These are phyloP conservation scores for Flaveria brownii DNA, from an alignment of 129 eudicot genomes.

Conservation along the genomic window DNA sequence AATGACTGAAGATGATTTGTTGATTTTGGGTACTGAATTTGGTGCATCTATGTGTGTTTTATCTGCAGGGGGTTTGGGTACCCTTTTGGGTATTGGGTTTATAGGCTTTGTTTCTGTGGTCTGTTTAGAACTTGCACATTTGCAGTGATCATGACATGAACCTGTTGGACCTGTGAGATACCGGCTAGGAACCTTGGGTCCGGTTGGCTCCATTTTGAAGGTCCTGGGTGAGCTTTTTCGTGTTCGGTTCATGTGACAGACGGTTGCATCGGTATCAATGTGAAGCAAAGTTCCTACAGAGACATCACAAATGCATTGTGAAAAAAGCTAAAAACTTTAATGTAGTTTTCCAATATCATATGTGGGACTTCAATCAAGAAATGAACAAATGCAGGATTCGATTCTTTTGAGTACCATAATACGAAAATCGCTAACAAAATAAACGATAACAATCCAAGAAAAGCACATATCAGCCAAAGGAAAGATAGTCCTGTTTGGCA, in stretches of 20 bases:
- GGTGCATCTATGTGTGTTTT: conserved; percentile 17
- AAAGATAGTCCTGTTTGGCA: no score
- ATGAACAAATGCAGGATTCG: not conserved
- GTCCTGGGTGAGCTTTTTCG: conserved; percentile 43
- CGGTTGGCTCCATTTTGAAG: conserved; percentile 23
- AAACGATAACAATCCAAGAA: no score
- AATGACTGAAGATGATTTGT: conserved; percentile 19
- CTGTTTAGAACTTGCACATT: conserved; percentile 39
- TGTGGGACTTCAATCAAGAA: not conserved
- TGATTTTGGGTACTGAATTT: conserved; percentile 23
- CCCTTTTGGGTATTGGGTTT: conserved; percentile 26
- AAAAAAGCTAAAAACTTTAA: not conserved
- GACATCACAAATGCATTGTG: conserved; percentile 13
- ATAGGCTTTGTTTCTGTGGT: conserved; percentile 30
- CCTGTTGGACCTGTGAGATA: conserved; percentile 50
- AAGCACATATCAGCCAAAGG: no score
- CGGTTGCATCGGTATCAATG: not conserved
- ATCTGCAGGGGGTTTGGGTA: conserved; percentile 21
- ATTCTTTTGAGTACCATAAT: no score
- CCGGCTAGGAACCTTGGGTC: conserved; percentile 42
- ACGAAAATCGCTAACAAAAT: no score
- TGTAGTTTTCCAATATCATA: not conserved
- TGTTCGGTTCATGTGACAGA: conserved; percentile 26
- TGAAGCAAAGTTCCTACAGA: conserved; percentile 26
- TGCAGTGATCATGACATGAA: conserved; percentile 86